Base-by-base conservation (phyloP, 176 grass and related monocot species). In the Oropetium thomaeum region DNA sequence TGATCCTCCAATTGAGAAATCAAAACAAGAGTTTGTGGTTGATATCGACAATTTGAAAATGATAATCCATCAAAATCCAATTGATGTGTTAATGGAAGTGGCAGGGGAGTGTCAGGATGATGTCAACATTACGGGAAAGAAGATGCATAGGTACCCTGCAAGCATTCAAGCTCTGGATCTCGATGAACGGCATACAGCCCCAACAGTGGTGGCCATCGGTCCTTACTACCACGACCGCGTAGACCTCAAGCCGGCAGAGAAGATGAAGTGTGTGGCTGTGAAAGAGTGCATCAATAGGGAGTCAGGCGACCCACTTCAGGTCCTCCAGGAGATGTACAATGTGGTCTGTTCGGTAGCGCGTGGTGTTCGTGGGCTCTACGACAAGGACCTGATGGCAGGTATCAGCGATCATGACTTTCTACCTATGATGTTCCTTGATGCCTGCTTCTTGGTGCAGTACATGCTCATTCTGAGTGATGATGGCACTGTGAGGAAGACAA, bases 361-460 rank as follows among this genome's bases (percentile, higher is more conserved):
- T 12, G 22, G 4, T 57, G 53, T 10, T 3, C 53, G 22, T 23
- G 0, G 2, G 0, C 53, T 57, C 53, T 57, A 57, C 5, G 53
- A 26, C 53, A 26, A 11, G 10, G 53, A 57, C 10, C 23, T 27
- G 22, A 10, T 57, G 23, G 10, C 2, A 57, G 9, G 53, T 57
- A 55, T 55, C 9, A 9, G 19, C 22, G 1, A 57, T 2, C 10
- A 57, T 7, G 53, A 57, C 22, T 57, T 57, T 27, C 22, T 57
- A 26, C 23, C 8, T 5, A 57, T 57, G 53, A 57, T 57, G 53
- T 57, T 54, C n/a, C 25, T 10, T 10, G 51, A 54, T 7, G 51
- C 51, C 25, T 54, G 51, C 51, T 54, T 54, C 53, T 57, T 57
- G 53, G 53, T 57, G 53, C 53, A 57, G 53, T 57, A 57, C 53